phyloP scores from a whole-genome alignment of 805 yeast genomes.

The Pichia insulana region DNA sequence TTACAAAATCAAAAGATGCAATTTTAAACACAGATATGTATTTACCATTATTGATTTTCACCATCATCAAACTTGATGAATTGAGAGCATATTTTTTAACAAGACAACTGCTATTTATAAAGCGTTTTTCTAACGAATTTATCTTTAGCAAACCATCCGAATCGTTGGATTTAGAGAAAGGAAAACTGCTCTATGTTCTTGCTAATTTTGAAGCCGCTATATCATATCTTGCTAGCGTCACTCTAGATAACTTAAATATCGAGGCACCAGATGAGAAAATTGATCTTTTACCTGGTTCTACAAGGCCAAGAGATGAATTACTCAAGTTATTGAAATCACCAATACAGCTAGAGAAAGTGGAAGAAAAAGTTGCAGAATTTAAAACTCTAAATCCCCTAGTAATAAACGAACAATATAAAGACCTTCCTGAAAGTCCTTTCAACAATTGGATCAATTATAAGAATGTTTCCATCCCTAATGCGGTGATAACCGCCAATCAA shows the following conservation, averaged over 20 bases:
- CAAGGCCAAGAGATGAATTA: slow-evolving; percentile 2
- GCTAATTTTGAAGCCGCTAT: slow-evolving; percentile 31
- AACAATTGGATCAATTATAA: slow-evolving; percentile 13
- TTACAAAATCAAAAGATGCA: slow-evolving; percentile 10
- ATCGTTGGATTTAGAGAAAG: slow-evolving; percentile 22
- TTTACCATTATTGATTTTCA: slow-evolving; percentile 28
- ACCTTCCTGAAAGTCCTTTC: background rate
- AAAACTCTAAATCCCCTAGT: slow-evolving; percentile 9
- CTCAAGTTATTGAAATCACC: slow-evolving; percentile 14
- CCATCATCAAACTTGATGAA: slow-evolving; percentile 25
- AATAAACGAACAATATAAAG: background rate
- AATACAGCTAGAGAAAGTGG: slow-evolving; percentile 21
- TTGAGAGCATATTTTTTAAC: slow-evolving; percentile 23
- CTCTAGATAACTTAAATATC: slow-evolving; percentile 25
- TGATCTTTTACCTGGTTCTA: slow-evolving; percentile 5
- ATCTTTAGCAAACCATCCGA: slow-evolving; percentile 18
- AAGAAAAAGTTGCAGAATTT: slow-evolving; percentile 18
- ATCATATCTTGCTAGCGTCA: slow-evolving; percentile 27
- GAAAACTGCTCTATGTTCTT: slow-evolving; percentile 27
- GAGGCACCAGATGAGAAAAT: slow-evolving; percentile 11
- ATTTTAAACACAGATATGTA: slow-evolving; percentile 28
- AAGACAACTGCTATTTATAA: slow-evolving; percentile 27
- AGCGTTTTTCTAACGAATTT: slow-evolving; percentile 25
- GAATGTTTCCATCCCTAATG: slow-evolving; percentile 10
- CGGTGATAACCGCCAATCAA: slow-evolving; percentile 29